Evolutionary conservation across 805 yeast genomes (phyloP), one percentile per base, ranked within the genome.

Genomic region (Ogataea trehaloabstinens): DNA sequence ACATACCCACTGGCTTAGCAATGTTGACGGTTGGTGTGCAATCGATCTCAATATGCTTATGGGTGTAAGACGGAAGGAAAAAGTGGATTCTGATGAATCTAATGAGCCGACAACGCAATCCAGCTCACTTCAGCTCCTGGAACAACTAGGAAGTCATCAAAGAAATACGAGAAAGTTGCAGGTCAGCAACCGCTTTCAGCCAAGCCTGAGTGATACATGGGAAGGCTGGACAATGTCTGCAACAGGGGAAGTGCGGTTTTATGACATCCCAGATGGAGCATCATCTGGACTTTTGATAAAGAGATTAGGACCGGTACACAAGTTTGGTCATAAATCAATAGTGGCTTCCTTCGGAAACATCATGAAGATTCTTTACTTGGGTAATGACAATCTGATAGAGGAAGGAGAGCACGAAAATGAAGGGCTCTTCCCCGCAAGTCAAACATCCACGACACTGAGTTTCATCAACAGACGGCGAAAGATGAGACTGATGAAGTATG

Each of bases 221-320:
- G 90, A 86, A 58, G 95, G 93, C 1, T 87, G 87, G 74, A 80
- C 88, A 2, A 74, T 87, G 66, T 70, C 74, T 4, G 76, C 80
- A n/a, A 71, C 73, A 39, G 95, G 95, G 0, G 70, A 71, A 32
- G 68, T 83, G 15, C 64, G 73, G 19, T 70, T 68, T 37, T 84
- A 81, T 51, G 77, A 78, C 25, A 73, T 87, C 10, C 80, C 83
- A 3, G 65, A 64, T 24, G 67, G 67, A 4, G 60, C 67, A 3
- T 62, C 63, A 37, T 56, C 67, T 7, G 74, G 76, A 5, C 59
- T 81, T 31, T 53, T 80, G 28, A 72, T 77, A 12, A 74, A 78
- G 40, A 66, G 70, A 18, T 65, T 84, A 34, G 84, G 80, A 1
- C 82, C 84, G 11, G 74, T 82, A 24, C 70, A 70, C 21, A 79